Base-by-base conservation (phyloP, 345 rosid species). In the Ceriops decandra region DNA sequence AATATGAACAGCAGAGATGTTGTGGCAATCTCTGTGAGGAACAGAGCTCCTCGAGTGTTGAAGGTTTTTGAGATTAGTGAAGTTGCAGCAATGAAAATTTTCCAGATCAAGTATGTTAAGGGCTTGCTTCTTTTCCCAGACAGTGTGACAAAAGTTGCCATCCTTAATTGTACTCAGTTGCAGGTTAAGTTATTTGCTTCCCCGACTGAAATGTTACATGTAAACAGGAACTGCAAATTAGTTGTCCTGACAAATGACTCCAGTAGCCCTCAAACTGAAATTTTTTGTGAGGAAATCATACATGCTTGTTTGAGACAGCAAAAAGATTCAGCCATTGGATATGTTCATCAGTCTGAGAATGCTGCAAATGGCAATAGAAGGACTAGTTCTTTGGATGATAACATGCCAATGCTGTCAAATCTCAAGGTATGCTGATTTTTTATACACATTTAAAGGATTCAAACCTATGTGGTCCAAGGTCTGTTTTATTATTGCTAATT, bases 91-190 rank as follows among this genome's bases (percentile, higher is more conserved):
- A 62, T 67, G 20, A 76, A 79, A 61, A 21, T 60, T 78, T 84
- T 88, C 67, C 76, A 72, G 66, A 77, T 88, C 74, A 86, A 83
- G 81, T 77, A 82, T 69, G 58, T 75, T 70, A 79, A 78, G 70
- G 90, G 88, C 62, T 72, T 88, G 80, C 75, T 88, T 5, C 91
- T 88, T 42, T 88, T 82, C 65, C 95, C 95, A 3, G 79, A 79
- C 42, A 78, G 87, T 64, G 66, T 68, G 30, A 86, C 91, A 0
- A 80, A 70, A 69, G 87, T 86, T 72, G 87, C 89, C 64, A 56
- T 79, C 24, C 66, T 86, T 66, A 54, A 80, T 54, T 88, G 88
- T 64, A 47, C 57, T 52, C 75, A 66, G 36, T 52, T 67, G 52
- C 77, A 73, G 26, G 70, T 46, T 70, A 74, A 76, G 49, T 62